phyloP scores from a whole-genome alignment of 345 rosid species.

The Pelargonium nanum region DNA sequence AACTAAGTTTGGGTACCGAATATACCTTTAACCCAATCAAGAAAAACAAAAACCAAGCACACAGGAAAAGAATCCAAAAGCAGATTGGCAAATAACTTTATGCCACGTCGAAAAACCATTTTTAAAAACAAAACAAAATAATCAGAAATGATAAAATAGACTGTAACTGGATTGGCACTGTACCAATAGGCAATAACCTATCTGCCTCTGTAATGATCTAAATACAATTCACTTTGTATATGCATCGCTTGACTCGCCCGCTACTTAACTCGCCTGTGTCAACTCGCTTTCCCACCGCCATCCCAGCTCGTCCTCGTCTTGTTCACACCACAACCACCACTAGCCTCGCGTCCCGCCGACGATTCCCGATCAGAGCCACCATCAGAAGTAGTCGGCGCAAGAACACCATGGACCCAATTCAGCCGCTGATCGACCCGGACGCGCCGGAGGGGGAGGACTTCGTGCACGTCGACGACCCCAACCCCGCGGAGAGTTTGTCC shows the following conservation, averaged over 20 bases:
- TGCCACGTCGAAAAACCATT: too few species aligned
- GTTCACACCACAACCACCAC: neutral
- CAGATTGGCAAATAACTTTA: too few species aligned
- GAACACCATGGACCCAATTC: conserved; percentile 3
- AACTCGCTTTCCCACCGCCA: conserved; percentile 4
- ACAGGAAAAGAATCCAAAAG: too few species aligned
- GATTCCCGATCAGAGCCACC: conserved; percentile 5
- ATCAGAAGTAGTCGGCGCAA: conserved; percentile 2
- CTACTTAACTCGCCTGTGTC: conserved; percentile 14
- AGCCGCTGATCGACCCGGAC: conserved; percentile 33
- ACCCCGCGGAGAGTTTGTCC: conserved; percentile 35
- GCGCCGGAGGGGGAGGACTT: conserved; percentile 51
- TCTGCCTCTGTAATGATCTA: too few species aligned
- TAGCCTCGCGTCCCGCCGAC: neutral
- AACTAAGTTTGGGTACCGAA: too few species aligned
- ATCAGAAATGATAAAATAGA: too few species aligned
- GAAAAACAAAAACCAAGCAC: too few species aligned
- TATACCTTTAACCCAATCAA: too few species aligned
- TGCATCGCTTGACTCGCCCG: conserved; percentile 29
- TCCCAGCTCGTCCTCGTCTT: neutral
- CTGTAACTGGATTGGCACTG: too few species aligned
- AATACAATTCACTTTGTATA: neutral
- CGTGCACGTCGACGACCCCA: conserved; percentile 66
- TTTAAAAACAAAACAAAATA: too few species aligned
- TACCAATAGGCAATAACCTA: too few species aligned